A percentile compares a stretch with the other conserved stretches of the same genome.
phyloP scores from a whole-genome alignment of 257 asterid genomes.

The Plantago elongata region DNA sequence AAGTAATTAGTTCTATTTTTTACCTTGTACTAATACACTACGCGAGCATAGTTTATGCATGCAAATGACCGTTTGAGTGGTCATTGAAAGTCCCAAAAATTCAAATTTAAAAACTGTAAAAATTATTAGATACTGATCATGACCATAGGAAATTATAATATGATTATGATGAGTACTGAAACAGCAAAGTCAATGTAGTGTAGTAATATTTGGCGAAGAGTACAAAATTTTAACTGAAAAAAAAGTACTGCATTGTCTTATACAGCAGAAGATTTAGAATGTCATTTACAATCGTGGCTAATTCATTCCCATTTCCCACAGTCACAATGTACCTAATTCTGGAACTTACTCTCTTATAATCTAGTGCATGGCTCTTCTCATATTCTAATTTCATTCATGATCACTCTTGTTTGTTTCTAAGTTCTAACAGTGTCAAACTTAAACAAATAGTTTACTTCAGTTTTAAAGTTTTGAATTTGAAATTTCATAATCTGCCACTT shows the following conservation, averaged over 20 bases:
- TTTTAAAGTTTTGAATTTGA: no score
- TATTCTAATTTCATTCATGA: background rate
- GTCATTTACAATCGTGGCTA: conserved; percentile 7
- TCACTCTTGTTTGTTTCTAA: no score
- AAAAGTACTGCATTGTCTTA: conserved; percentile 22
- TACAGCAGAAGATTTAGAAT: conserved; percentile 11
- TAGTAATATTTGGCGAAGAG: conserved; percentile 2
- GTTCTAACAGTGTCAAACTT: no score
- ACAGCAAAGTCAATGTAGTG: conserved; percentile 15
- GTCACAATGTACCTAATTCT: conserved; percentile 15
- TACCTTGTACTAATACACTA: background rate
- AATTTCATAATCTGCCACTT: no score
- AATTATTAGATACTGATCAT: background rate
- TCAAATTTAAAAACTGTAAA: conserved; percentile 6
- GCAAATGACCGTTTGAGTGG: conserved; percentile 29
- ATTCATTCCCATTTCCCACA: no score
- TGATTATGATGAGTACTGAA: conserved; percentile 1
- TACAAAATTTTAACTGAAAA: conserved; percentile 20
- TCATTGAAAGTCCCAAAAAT: conserved; percentile 15
- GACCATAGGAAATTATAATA: no score
- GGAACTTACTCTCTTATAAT: conserved; percentile 22
- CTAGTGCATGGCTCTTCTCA: background rate
- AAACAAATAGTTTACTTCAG: no score
- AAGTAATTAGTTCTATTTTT: background rate
- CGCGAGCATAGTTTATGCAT: background rate